phyloP scores from a whole-genome alignment of 2,329 filamentous ascomycete species.

The Fusarium circinatum region DNA sequence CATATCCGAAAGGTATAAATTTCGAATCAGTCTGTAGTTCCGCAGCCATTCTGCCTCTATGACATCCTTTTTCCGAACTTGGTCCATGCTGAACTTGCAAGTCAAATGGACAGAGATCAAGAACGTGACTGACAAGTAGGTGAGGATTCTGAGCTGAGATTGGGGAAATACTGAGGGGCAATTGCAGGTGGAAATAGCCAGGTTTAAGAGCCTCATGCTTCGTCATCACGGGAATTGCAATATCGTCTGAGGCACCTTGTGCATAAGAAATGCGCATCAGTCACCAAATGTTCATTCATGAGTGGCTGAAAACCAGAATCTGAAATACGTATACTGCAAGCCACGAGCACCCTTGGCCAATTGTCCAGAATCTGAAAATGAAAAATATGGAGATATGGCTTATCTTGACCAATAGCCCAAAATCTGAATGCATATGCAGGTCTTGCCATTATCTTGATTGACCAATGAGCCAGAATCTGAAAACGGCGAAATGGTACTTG shows the following conservation, averaged over 20 bases:
- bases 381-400: not conserved
- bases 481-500: too few relatives aligned
- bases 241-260: not conserved
- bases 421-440: not conserved
- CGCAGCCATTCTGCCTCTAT: not conserved
- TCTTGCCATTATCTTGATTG: accelerated
- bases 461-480: not conserved
- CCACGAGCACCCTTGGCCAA: not conserved
- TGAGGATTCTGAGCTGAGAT: not conserved
- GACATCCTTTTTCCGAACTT: not conserved
- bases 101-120: too few relatives aligned
- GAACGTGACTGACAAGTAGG: too few relatives aligned
- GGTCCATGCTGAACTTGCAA: accelerated
- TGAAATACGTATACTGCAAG: not conserved
- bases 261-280: not conserved
- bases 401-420: not conserved
- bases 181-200: not conserved
- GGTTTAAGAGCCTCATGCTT: not conserved
- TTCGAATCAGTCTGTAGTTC: not conserved
- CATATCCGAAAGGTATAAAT: not conserved
- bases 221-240: not conserved
- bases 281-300: too few relatives aligned
- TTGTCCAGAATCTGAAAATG: not conserved
- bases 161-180: accelerated
- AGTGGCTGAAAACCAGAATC: not conserved